Base-by-base conservation (phyloP, 106 monocot genomes). In the Posidonia australis region DNA sequence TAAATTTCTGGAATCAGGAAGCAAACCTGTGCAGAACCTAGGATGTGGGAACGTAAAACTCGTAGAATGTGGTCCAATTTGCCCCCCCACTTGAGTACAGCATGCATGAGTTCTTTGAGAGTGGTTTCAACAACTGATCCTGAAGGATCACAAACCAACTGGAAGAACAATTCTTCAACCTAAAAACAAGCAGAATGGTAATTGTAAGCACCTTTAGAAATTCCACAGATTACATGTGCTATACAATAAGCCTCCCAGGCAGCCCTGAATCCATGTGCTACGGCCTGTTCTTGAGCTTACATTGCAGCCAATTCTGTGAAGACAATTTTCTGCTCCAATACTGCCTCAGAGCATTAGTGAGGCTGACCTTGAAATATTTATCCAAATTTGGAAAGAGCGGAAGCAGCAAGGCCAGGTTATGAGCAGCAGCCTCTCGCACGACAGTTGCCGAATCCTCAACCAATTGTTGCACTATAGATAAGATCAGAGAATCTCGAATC, bases 311-410 rank as follows among this genome's bases (percentile, higher is more conserved):
- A 78, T 78, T 85, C 82, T 82, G 68, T 85, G 85, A 85, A 83
- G 80, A 72, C 90, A 90, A 77, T 82, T 66, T 82, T 77, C 80
- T 72, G 82, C 85, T 80, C 85, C 90, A 86, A 78, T 82, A 82
- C 82, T 78, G 90, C 90, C 90, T 78, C 85, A 79, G 76, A 75
- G 90, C 90, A 71, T 76, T 90, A 86, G 67, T 79, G 90, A 84
- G 84, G 80, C 84, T 90, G 82, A 96, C 94, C 96, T 96, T 96
- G 82, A 77, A 90, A 80, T 87, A 96, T 84, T 96, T 96, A 59
- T 96, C 96, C 77, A 84, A 54, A 73, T 90, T 90, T 53, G 96
- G 96, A 64, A 96, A 96, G 68, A 87, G 82, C 36, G 84, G 90
- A 64, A 96, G 96, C 53, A 96, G 84, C 70, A 96, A 51, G 64